Base-by-base conservation (phyloP, 768 basidiomycete genomes). In the Hericium coralloides region DNA sequence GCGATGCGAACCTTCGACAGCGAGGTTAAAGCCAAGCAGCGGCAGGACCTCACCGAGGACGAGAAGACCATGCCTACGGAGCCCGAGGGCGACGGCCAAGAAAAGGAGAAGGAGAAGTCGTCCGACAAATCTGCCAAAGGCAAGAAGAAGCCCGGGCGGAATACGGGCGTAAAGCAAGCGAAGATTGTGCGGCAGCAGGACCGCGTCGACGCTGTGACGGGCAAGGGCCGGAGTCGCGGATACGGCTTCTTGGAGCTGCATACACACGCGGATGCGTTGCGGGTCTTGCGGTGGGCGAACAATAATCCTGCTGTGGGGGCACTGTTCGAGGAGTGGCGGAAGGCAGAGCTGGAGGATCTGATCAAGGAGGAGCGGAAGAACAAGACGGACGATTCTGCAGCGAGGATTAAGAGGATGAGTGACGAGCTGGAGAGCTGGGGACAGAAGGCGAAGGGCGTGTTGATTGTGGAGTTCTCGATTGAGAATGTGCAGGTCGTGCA, bases 401-500 rank as follows among this genome's bases (percentile, higher is more conserved):
- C 83, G 66, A 78, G 81, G 63, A 69, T 86, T 61, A 82, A 84
- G 64, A 76, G 76, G 23, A 82, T 85, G 65, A 68, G 80, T 48
- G 72, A 72, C 59, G 68, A 70, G 49, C 71, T 63, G 39, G 78
- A 73, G 57, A 76, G 72, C 58, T 72, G 68, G 17, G 75, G 74
- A 48, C 80, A 76, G 39, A 73, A 74, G 17, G 60, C 63, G 22
- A 73, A 62, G 58, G 78, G 78, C 15, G 76, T 82, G 4, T 70
- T 97, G 59, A 86, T 95, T 64, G 83, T 93, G n/a, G 95, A 98
- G 72, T 97, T 97, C 70, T 94, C 92, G 41, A 92, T 98, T 52
- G 94, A 98, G 74, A 98, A 98, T 65, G 74, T 91, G 18, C 89
- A 93, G 71, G 92, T 95, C 31, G 85, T 94, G 39, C 87, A 88